phyloP scores from a whole-genome alignment of 2,329 filamentous ascomycete genomes.

The Tolypocladium nubicola region DNA sequence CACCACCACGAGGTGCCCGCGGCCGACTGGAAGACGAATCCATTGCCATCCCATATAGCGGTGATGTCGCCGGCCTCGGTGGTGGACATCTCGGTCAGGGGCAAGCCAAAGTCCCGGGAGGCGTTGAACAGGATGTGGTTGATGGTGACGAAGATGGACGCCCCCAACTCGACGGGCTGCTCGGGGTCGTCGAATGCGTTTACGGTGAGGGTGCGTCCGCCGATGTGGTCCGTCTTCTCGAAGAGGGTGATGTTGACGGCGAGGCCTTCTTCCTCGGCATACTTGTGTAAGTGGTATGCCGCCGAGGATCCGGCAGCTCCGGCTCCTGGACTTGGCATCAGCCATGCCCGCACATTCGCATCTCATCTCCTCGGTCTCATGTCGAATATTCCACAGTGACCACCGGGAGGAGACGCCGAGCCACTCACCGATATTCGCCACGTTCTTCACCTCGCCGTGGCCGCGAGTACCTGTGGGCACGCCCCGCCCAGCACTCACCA shows the following conservation, averaged over 20 bases:
- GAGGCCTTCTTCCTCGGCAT: conserved; percentile 49
- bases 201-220: conserved; percentile 80
- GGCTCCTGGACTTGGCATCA: conserved; percentile 48
- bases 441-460: conserved; percentile 16
- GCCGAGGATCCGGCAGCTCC: conserved; percentile 81
- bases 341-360: neutral
- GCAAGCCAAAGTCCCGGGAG: conserved; percentile 59
- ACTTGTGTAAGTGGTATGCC: conserved; percentile 71
- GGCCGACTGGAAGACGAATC: conserved; percentile 59
- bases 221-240: conserved; percentile 67
- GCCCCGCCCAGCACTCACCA: conserved; percentile 7
- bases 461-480: conserved; percentile 3
- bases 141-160: conserved; percentile 78
- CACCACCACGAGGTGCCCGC: conserved; percentile 60
- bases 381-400: neutral
- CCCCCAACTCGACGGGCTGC: conserved; percentile 74
- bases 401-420: neutral
- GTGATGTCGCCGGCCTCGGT: conserved; percentile 44
- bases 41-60: conserved; percentile 74
- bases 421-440: conserved; percentile 25
- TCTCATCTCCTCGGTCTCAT: neutral
- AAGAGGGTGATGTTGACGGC: conserved; percentile 76
- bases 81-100: conserved; percentile 32
- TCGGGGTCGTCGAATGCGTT: conserved; percentile 58
- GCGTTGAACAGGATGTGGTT: conserved; percentile 77